phyloP scores from a whole-genome alignment of 768 basidiomycete species.

The Ramaria rubella region DNA sequence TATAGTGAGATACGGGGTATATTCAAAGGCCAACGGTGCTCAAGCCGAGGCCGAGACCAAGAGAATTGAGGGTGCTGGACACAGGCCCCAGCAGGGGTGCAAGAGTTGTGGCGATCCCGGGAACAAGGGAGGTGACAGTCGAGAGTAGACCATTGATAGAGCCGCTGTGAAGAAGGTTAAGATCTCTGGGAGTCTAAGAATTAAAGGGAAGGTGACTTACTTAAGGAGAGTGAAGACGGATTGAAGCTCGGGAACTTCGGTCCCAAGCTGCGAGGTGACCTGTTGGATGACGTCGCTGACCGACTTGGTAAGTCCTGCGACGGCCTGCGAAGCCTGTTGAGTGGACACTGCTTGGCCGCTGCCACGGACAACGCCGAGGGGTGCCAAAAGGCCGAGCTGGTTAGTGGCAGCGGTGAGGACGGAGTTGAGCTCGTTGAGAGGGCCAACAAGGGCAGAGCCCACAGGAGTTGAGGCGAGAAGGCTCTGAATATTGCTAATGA shows the following conservation, averaged over 20 bases:
- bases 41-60: not conserved
- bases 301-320: not conserved
- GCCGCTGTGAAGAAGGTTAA: not conserved
- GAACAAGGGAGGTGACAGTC: not conserved
- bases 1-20: not conserved
- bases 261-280: not conserved
- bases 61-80: not conserved
- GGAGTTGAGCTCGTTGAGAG: not conserved
- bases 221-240: not conserved
- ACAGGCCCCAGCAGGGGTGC: not conserved
- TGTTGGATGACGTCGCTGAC: not conserved
- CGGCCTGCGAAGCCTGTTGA: not conserved
- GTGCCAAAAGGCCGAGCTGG: not conserved
- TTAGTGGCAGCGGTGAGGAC: not conserved
- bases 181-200: not conserved
- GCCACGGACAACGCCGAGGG: not conserved
- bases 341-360: not conserved
- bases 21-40: not conserved
- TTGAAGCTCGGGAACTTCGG: not conserved
- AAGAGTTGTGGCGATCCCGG: not conserved
- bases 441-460: not conserved
- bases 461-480: not conserved
- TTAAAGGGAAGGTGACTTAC: not conserved
- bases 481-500: not conserved
- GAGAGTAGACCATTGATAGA: not conserved